Conservation (phyloP, 345 rosid genomes). For the Excoecaria cochinchinensis region DNA sequence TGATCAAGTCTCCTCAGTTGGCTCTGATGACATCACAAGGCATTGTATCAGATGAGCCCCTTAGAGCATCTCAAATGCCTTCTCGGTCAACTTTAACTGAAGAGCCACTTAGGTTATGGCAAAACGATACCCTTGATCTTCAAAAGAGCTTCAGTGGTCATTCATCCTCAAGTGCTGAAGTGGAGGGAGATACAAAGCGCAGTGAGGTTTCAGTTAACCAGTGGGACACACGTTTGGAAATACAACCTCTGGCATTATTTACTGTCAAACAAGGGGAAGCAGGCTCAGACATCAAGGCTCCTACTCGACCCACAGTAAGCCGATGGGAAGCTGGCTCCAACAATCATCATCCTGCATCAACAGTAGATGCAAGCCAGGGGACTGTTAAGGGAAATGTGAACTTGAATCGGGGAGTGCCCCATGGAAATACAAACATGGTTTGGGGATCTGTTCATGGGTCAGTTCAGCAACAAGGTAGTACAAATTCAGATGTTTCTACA, state of each 20-base stretch:
- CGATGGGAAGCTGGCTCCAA: constrained; percentile 23
- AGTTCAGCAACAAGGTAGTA: constrained; percentile 36
- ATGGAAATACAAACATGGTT: constrained; percentile 25
- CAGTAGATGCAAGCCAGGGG: constrained; percentile 37
- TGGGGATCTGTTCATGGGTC: constrained; percentile 44
- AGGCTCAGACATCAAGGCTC: constrained; percentile 15
- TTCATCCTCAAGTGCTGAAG: constrained; percentile 44
- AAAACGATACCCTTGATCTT: constrained; percentile 27
- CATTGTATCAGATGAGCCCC: background rate
- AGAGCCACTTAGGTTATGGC: constrained; percentile 9
- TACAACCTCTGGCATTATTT: constrained; percentile 41
- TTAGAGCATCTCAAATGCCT: constrained; percentile 13
- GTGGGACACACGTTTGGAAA: constrained; percentile 47
- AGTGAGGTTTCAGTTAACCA: constrained; percentile 48
- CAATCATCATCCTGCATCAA: constrained; percentile 7
- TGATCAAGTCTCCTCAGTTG: background rate
- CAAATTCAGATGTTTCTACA: constrained; percentile 25
- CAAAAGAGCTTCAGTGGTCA: constrained; percentile 43
- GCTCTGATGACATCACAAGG: constrained; percentile 16
- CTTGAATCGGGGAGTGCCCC: constrained; percentile 29
- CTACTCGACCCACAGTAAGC: constrained; percentile 7
- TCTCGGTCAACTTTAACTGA: constrained; percentile 16
- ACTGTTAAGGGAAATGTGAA: constrained; percentile 43
- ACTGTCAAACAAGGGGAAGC: constrained; percentile 9
- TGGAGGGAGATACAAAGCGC: constrained; percentile 40